A percentile compares a stretch with the other conserved stretches of the same genome.
phyloP scores from a whole-genome alignment of 192 early-diverging fungal species.

The Coemansia sp. region DNA sequence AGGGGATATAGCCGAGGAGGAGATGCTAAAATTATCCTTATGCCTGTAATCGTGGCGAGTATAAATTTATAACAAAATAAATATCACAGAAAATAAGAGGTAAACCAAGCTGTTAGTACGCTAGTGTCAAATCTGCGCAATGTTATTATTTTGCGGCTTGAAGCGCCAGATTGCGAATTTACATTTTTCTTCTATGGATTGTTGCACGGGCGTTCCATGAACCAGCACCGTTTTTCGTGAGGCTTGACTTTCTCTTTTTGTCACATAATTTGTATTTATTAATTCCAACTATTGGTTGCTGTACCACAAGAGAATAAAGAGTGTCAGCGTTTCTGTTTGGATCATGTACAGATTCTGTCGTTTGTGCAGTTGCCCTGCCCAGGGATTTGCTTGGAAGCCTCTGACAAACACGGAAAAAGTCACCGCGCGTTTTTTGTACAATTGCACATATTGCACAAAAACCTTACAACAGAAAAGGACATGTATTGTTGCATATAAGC shows the following conservation, averaged over 20 bases:
- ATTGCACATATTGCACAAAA: background rate
- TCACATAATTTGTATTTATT: conserved; percentile 1
- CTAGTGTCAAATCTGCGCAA: background rate
- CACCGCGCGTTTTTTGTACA: background rate
- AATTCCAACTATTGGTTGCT: background rate
- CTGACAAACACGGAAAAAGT: background rate
- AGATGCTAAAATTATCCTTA: conserved; percentile 1
- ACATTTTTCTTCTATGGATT: background rate
- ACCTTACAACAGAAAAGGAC: conserved; percentile 4
- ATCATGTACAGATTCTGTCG: background rate
- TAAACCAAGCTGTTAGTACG: background rate
- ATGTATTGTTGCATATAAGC: background rate
- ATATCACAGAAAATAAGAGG: background rate
- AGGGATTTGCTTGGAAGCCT: background rate
- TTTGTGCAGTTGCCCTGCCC: background rate
- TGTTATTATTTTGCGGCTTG: background rate
- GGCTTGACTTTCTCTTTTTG: background rate
- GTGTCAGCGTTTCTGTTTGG: background rate
- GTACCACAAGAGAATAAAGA: background rate
- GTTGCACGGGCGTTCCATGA: background rate
- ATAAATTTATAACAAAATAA: background rate
- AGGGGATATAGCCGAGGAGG: conserved; percentile 6
- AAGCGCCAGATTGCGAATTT: background rate
- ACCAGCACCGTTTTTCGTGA: background rate
- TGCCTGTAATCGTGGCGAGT: conserved; percentile 5